phyloP scores from a whole-genome alignment of 2,329 filamentous ascomycete genomes.

The Scorias spongiosa region DNA sequence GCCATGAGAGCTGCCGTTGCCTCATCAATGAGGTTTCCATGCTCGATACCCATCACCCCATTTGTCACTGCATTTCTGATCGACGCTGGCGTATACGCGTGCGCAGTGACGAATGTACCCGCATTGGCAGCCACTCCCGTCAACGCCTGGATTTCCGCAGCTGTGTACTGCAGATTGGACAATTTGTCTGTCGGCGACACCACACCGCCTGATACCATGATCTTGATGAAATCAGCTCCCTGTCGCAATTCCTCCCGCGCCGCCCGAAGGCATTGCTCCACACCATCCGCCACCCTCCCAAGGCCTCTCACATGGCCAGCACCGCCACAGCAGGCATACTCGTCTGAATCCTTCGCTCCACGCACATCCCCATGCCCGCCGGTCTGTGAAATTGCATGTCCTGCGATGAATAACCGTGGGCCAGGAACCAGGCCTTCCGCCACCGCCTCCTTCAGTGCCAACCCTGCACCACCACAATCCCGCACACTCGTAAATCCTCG shows the following conservation, averaged over 20 bases:
- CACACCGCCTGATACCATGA: constrained; percentile 45
- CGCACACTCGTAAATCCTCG: constrained; percentile 45
- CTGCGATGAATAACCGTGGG: constrained; percentile 40
- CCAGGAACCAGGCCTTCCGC: constrained; percentile 40
- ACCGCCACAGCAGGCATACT: constrained; percentile 33
- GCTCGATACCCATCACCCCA: constrained; percentile 42
- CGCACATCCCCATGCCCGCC: constrained; percentile 43
- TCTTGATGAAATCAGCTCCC: constrained; percentile 47
- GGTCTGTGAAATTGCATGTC: constrained; percentile 40
- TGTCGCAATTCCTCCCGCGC: constrained; percentile 39
- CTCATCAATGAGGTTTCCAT: constrained; percentile 48
- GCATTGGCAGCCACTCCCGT: constrained; percentile 33
- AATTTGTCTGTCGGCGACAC: constrained; percentile 40
- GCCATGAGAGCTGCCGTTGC: constrained; percentile 37
- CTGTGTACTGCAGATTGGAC: constrained; percentile 40
- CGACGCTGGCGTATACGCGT: constrained; percentile 40
- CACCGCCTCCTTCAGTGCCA: constrained; percentile 42
- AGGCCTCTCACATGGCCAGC: constrained; percentile 20
- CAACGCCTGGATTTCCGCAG: constrained; percentile 41
- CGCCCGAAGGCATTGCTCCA: constrained; percentile 37
- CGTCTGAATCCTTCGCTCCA: constrained; percentile 27
- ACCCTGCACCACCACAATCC: constrained; percentile 42
- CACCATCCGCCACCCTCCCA: constrained; percentile 37
- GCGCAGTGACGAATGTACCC: constrained; percentile 41
- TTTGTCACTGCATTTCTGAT: constrained; percentile 42